Percentiles rank a stretch among this genome's conserved stretches.
Conservation (phyloP, 2,329 filamentous ascomycete genomes). For the Verticillium albo-atrum region DNA sequence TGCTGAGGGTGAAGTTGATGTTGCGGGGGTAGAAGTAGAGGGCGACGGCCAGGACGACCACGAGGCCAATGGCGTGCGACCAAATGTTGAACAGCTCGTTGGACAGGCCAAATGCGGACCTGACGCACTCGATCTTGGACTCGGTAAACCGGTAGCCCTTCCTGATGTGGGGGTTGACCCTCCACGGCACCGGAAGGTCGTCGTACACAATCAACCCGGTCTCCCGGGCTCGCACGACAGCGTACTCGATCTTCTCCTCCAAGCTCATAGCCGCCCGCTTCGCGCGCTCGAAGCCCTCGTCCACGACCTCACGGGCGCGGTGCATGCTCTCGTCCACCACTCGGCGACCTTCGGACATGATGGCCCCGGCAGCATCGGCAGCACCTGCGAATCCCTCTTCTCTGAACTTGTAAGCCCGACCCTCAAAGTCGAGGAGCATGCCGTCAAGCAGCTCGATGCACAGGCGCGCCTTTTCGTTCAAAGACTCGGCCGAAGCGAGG, state of each 20-base stretch:
- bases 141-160: slow-evolving; percentile 92
- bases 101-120: slow-evolving; percentile 76
- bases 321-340: slow-evolving; percentile 77
- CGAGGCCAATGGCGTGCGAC: slow-evolving; percentile 87
- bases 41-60: slow-evolving; percentile 81
- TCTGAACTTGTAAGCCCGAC: slow-evolving; percentile 71
- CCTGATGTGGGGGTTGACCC: slow-evolving; percentile 89
- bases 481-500: slow-evolving; percentile 74
- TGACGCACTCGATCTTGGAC: slow-evolving; percentile 83
- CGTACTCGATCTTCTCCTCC: slow-evolving; percentile 78
- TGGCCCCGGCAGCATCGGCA: slow-evolving; percentile 62
- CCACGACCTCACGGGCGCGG: slow-evolving; percentile 69
- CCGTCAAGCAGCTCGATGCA: slow-evolving; percentile 82
- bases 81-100: slow-evolving; percentile 98
- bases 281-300: slow-evolving; percentile 79
- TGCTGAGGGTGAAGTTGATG: slow-evolving; percentile 79
- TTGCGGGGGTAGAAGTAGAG: slow-evolving; percentile 95
- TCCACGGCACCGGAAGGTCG: slow-evolving; percentile 87
- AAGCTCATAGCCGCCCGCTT: slow-evolving; percentile 75
- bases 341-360: slow-evolving; percentile 74
- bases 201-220: slow-evolving; percentile 83
- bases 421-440: slow-evolving; percentile 82
- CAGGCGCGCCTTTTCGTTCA: slow-evolving; percentile 88
- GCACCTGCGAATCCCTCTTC: slow-evolving; percentile 67
- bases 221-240: slow-evolving; percentile 70